Base-by-base conservation (phyloP, 2,329 filamentous ascomycete genomes). In the Colletotrichum chlorophyti region DNA sequence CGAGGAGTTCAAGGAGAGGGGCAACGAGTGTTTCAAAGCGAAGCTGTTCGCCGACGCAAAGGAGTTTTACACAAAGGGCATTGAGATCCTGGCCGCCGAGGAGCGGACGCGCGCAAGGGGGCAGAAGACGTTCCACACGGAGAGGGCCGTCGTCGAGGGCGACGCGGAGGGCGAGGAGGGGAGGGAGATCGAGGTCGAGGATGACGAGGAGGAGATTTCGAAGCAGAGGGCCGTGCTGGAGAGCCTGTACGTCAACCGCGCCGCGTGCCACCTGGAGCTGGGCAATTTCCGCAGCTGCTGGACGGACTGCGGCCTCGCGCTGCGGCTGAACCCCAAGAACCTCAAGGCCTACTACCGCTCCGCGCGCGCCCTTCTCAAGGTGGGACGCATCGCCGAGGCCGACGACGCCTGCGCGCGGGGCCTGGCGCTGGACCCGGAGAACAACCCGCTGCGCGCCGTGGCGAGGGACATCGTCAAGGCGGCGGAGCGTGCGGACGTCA, bases 341-440 rank as follows among this genome's bases (percentile, higher is more conserved):
- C 73, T 96, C 68, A 99, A 99, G 77, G 94, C 95, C 1, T 92
- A 88, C 76, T 99, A 96, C 75, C 90, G 95, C 62, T 93, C 90
- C 53, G 85, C 90, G 3, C 81, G 83, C 59, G 94, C 95, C 4
- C 83, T 96, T 54, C 79, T 96, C 23, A 86, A 88, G 1, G 84
- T 97, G 14, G 89, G 91, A 71, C 91, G 91, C 68, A 79, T 96
- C 53, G 73, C 77, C 19, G 93, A 97, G 76, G 93, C 95, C 3
- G 83, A 88, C 64, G 92, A 96, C 71, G 87, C 91, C 5, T 93
- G 90, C 68, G 77, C 83, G 5, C 83, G 86, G 5, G 95, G 93
- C 0, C 79, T 97, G 3, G 79, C 80, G 2, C 72, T 95, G n/a
- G 93, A 96, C 62, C 72, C 83, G 3, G 70, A 75, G 11, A 97